Percentiles rank a stretch among this genome's conserved stretches.
Conservation (phyloP, 805 yeast species). For the Yamadazyma olivae region DNA sequence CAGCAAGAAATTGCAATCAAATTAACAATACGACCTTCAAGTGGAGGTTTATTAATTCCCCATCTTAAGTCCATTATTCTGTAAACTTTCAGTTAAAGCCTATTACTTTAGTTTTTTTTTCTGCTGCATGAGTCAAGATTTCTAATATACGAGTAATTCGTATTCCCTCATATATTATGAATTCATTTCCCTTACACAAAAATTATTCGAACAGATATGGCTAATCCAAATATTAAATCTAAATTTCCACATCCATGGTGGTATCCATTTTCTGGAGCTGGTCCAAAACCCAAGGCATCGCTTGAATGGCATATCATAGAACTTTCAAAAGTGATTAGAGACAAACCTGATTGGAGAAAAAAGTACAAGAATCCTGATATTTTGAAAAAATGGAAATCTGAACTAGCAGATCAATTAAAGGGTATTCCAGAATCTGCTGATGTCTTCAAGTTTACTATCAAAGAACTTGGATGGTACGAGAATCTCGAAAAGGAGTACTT, state of each 20-base stretch:
- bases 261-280: conserved; percentile 6
- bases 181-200: too few species aligned
- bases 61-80: too few species aligned
- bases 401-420: conserved; percentile 13
- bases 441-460: conserved; percentile 19
- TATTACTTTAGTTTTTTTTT: too few species aligned
- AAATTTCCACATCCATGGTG: conserved; percentile 9
- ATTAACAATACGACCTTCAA: too few species aligned
- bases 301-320: conserved; percentile 18
- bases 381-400: conserved; percentile 18
- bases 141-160: too few species aligned
- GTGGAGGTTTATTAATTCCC: too few species aligned
- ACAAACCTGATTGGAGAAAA: conserved; percentile 17
- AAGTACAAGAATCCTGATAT: conserved; percentile 16
- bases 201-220: too few species aligned
- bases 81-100: too few species aligned
- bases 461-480: conserved; percentile 30
- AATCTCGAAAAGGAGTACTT: conserved; percentile 3
- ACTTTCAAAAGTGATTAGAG: conserved; percentile 14
- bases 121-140: too few species aligned
- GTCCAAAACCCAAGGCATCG: conserved; percentile 11
- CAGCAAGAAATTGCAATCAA: too few species aligned
- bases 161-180: too few species aligned
- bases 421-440: conserved; percentile 13
- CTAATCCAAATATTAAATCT: too few species aligned